A percentile compares a stretch with the other conserved stretches of the same genome.
Evolutionary conservation across 768 basidiomycete genomes (phyloP).

Genomic region (Suillus cothurnatus): DNA sequence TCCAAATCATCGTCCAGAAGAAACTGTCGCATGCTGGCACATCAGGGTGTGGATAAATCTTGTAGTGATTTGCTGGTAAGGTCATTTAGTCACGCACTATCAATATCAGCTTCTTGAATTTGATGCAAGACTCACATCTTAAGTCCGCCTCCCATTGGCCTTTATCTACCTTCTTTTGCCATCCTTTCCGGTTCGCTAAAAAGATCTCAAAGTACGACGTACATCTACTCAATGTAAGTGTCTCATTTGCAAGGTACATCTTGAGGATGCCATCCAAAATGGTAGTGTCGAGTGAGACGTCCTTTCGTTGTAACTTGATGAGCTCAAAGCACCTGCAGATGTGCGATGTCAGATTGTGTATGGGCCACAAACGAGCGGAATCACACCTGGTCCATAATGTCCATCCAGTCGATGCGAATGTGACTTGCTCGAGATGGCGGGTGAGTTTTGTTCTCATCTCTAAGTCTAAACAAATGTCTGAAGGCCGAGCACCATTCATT

Average conservation of each 20-base stretch:
- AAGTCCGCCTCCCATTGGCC: constrained; percentile 21
- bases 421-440: not conserved
- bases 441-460: not conserved
- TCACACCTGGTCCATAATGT: constrained; percentile 5
- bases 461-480: not conserved
- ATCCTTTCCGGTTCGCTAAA: constrained; percentile 25
- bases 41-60: not conserved
- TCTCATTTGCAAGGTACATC: no score
- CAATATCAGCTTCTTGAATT: no score
- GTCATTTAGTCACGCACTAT: not conserved
- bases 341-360: no score
- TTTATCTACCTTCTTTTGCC: constrained; percentile 28
- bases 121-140: constrained; percentile 13
- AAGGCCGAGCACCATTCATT: not conserved
- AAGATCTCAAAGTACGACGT: constrained; percentile 19
- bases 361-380: no score
- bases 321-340: constrained; percentile 35
- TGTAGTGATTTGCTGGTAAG: constrained; percentile 9
- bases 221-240: not conserved
- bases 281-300: constrained; percentile 18
- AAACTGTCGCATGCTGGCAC: no score
- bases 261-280: constrained; percentile 5
- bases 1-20: constrained; percentile 2
- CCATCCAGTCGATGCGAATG: not conserved
- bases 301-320: no score